phyloP scores from a whole-genome alignment of 805 yeast genomes.

The Candida tibetensis region DNA sequence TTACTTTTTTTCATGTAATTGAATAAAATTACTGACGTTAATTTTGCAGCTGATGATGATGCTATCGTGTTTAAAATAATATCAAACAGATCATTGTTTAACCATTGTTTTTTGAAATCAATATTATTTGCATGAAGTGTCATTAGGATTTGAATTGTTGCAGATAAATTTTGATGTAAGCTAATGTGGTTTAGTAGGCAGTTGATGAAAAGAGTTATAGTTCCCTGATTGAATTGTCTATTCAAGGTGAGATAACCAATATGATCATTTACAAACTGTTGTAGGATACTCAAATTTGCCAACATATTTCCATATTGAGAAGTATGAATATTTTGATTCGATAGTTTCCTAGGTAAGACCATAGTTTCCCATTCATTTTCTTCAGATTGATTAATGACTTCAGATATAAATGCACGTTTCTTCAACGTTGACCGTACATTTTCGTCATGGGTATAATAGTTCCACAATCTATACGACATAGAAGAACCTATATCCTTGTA shows the following conservation, averaged over 20 bases:
- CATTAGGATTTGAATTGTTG: slow-evolving; percentile 20
- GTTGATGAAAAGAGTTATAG: slow-evolving; percentile 29
- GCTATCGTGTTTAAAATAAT: slow-evolving; percentile 28
- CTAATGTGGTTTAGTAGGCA: slow-evolving; percentile 36
- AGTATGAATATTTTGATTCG: slow-evolving; percentile 23
- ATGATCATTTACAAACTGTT: slow-evolving; percentile 22
- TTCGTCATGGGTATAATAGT: slow-evolving; percentile 23
- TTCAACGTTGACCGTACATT: slow-evolving; percentile 16
- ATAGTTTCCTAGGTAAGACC: slow-evolving; percentile 18
- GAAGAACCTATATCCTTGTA: slow-evolving; percentile 30
- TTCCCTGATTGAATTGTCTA: slow-evolving; percentile 9
- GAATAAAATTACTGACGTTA: slow-evolving; percentile 24
- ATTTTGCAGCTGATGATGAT: slow-evolving; percentile 26
- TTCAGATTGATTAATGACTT: slow-evolving; percentile 12
- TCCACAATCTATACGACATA: slow-evolving; percentile 28
- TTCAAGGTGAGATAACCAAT: slow-evolving; percentile 17
- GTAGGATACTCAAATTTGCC: slow-evolving; percentile 25
- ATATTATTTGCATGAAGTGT: slow-evolving; percentile 16
- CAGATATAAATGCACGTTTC: slow-evolving; percentile 9
- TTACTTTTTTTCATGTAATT: slow-evolving; percentile 15
- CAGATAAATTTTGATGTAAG: slow-evolving; percentile 35
- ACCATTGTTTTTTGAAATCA: slow-evolving; percentile 19
- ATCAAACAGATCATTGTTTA: slow-evolving; percentile 28
- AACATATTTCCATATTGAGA: slow-evolving; percentile 32
- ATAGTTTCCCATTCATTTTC: slow-evolving; percentile 10